Evolutionary conservation across 2,329 filamentous ascomycete genomes (phyloP).

Genomic region (Aspergillus sp.): DNA sequence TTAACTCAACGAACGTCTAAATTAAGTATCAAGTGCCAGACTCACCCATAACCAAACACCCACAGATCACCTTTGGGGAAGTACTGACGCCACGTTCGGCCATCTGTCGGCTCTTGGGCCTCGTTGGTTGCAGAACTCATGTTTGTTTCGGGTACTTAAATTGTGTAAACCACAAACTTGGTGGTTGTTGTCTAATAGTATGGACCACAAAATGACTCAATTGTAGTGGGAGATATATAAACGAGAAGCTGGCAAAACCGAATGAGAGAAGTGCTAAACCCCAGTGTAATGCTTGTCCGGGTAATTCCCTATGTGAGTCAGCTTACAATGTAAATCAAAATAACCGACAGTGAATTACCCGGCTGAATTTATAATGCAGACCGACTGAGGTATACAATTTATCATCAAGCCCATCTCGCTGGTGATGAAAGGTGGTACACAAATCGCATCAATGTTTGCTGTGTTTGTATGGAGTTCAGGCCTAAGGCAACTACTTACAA

Average conservation of each 20-base stretch:
- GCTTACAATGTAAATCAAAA: not conserved
- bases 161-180: not conserved
- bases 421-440: constrained; percentile 6
- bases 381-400: not conserved
- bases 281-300: not conserved
- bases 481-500: constrained; percentile 1
- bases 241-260: not conserved
- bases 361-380: not conserved
- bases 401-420: not conserved
- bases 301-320: not conserved
- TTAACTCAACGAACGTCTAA: constrained; percentile 7
- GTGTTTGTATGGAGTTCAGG: constrained; percentile 3
- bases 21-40: constrained; percentile 16
- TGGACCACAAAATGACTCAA: not conserved
- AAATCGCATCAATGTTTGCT: constrained; percentile 14
- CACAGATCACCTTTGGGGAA: constrained; percentile 70
- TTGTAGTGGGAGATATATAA: not conserved
- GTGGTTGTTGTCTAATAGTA: not conserved
- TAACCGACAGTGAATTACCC: not conserved
- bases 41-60: constrained; percentile 95
- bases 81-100: constrained; percentile 44
- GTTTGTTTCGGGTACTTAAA: not conserved
- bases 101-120: constrained; percentile 27
- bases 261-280: not conserved
- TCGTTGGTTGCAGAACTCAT: constrained; percentile 16